These are phyloP conservation scores for Ogataea chonburiensis DNA, from an alignment of 805 yeast species.

Conservation along the genomic window DNA sequence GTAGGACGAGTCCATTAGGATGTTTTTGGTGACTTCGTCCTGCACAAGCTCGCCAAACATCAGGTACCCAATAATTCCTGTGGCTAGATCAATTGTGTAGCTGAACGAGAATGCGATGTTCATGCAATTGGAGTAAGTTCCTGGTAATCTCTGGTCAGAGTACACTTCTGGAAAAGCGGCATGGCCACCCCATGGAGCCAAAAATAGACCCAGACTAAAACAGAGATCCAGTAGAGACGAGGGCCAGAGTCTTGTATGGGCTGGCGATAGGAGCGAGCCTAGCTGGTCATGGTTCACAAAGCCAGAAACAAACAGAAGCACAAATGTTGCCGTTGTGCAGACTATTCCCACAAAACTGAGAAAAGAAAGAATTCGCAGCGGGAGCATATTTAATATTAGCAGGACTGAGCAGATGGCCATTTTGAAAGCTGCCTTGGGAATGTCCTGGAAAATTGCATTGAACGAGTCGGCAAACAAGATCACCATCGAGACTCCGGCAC, in stretches of 20 bases:
- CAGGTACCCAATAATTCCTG: constrained; percentile 65
- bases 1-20: constrained; percentile 44
- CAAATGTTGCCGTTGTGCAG: constrained; percentile 64
- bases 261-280: constrained; percentile 67
- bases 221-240: constrained; percentile 47
- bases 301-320: constrained; percentile 62
- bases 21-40: constrained; percentile 52
- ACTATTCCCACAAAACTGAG: constrained; percentile 69
- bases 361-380: constrained; percentile 69
- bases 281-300: constrained; percentile 58
- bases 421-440: constrained; percentile 43
- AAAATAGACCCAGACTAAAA: constrained; percentile 61
- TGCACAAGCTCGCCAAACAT: constrained; percentile 52
- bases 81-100: constrained; percentile 55
- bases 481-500: constrained; percentile 59
- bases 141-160: constrained; percentile 69
- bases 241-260: constrained; percentile 71
- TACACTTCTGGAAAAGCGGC: constrained; percentile 75
- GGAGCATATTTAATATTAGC: constrained; percentile 57
- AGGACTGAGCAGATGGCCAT: constrained; percentile 37
- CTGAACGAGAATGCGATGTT: constrained; percentile 60
- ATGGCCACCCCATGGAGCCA: constrained; percentile 87
- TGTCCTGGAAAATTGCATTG: constrained; percentile 44
- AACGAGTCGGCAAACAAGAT: constrained; percentile 62
- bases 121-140: constrained; percentile 52